phyloP scores from a whole-genome alignment of 192 early-diverging fungal genomes.

The Dissophora ornata region DNA sequence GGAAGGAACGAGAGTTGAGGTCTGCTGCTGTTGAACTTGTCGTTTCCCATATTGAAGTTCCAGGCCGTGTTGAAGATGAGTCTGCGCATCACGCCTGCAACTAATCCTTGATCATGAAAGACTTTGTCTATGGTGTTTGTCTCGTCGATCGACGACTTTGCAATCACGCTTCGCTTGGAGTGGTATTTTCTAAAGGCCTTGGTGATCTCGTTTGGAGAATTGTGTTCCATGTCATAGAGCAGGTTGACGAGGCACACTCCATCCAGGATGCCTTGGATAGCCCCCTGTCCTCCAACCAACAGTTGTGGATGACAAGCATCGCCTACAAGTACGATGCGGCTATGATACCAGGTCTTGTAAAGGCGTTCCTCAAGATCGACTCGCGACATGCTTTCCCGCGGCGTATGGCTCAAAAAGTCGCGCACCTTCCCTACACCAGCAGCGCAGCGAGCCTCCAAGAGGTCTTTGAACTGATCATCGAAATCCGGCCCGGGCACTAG shows the following conservation, averaged over 20 bases:
- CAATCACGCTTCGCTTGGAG: slow-evolving; percentile 12
- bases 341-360: slow-evolving; percentile 38
- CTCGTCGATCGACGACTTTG: slow-evolving; percentile 17
- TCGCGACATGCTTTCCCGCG: background rate
- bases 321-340: slow-evolving; percentile 31
- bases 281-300: slow-evolving; percentile 20
- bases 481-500: background rate
- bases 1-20: slow-evolving; percentile 39
- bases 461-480: slow-evolving; percentile 5
- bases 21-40: slow-evolving; percentile 30
- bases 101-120: slow-evolving; percentile 29
- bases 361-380: slow-evolving; percentile 21
- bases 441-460: slow-evolving; percentile 15
- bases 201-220: slow-evolving; percentile 24
- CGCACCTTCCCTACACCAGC: slow-evolving; percentile 17
- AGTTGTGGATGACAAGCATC: slow-evolving; percentile 32
- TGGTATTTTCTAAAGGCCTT: slow-evolving; percentile 38
- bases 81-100: slow-evolving; percentile 30
- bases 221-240: slow-evolving; percentile 36
- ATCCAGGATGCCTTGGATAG: slow-evolving; percentile 31
- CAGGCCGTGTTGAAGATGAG: slow-evolving; percentile 19
- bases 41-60: slow-evolving; percentile 21
- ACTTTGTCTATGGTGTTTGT: slow-evolving; percentile 23
- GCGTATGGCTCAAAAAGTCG: slow-evolving; percentile 25
- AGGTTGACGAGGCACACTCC: slow-evolving; percentile 35